These are phyloP conservation scores for Ligustrum vulgare DNA, from an alignment of 257 asterid genomes.

Conservation along the genomic window DNA sequence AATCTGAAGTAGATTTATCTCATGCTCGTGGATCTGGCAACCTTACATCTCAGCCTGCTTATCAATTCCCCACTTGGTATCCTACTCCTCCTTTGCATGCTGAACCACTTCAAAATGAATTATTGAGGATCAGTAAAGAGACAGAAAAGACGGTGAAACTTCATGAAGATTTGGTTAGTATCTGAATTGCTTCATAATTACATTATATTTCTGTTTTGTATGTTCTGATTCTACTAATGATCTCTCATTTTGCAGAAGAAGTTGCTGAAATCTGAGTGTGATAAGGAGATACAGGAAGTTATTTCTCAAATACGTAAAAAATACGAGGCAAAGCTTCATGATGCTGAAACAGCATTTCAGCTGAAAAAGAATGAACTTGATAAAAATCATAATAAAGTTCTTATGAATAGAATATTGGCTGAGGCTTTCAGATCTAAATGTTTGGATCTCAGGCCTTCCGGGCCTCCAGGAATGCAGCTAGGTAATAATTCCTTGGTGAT, in stretches of 20 bases:
- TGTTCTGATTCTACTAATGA: constrained; percentile 6
- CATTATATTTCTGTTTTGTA: not conserved
- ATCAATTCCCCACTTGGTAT: constrained; percentile 20
- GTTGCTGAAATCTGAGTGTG: constrained; percentile 48
- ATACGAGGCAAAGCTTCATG: constrained; percentile 49
- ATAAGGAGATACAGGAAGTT: constrained; percentile 58
- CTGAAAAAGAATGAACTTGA: constrained; percentile 38
- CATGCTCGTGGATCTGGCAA: constrained; percentile 23
- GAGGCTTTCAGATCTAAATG: constrained; percentile 46
- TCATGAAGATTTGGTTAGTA: constrained; percentile 47
- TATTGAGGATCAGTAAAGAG: constrained; percentile 35
- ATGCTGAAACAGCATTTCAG: constrained; percentile 40
- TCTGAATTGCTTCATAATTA: constrained; percentile 20
- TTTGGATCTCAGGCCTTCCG: constrained; percentile 47
- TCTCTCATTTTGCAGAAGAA: constrained; percentile 42
- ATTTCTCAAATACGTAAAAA: constrained; percentile 43
- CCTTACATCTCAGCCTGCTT: constrained; percentile 7
- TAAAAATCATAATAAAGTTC: constrained; percentile 37
- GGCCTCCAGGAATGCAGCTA: constrained; percentile 44
- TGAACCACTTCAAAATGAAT: constrained; percentile 43
- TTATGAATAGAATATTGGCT: constrained; percentile 55
- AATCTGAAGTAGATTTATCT: constrained; percentile 15
- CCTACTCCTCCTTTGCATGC: constrained; percentile 12
- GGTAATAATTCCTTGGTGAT: constrained; percentile 40
- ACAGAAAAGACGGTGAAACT: constrained; percentile 29